Base-by-base conservation (phyloP, 2,329 filamentous ascomycete species). In the Microascus cirrosus region DNA sequence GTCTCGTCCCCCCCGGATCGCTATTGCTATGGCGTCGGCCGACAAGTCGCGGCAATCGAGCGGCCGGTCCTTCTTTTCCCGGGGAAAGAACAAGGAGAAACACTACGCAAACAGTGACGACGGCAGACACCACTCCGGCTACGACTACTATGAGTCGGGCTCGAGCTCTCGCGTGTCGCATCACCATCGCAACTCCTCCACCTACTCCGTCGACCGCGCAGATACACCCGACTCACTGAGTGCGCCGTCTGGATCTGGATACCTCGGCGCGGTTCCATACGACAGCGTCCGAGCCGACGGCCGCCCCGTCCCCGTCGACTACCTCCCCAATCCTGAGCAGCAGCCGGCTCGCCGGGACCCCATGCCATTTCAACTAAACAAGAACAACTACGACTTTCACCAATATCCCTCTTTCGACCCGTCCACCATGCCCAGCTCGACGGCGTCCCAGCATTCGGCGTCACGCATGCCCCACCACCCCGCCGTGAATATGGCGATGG, bases 241-340 rank as follows among this genome's bases (percentile, higher is more conserved):
- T 67, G 85, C 85, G 75, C 86, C 84, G 68, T 86, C 90, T 36
- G 91, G 90, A 59, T 86, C 90, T 36, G 91, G 90, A 59, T 83
- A 93, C 59, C 90, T 96, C 67, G 90, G 90, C 36, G 87, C 89
- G 32, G 92, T 96, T 62, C 90, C 92, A 35, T 95, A 95, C 75
- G 89, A 95, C 64, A 84, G 77, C 65, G 77, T 86, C 34, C 69
- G 79, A 55, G 69, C 80, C 58, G 87, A 89, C 69, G 80, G 80
- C 54, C 84, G 83, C 25, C 87, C 90, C 5, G 80, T 90, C 59
- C 74, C 86, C 45, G 78, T 89, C 66, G 88, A 95, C 53, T 89
- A 88, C 67, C 75, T 90, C 51, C 85, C 87, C 55, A 82, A 83
- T 67, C 73, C 79, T 59, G 85, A 89, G 61, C 71, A 78, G 64